These are phyloP conservation scores for Dendrobium catenatum DNA, from an alignment of 106 monocot genomes.

Conservation along the genomic window DNA sequence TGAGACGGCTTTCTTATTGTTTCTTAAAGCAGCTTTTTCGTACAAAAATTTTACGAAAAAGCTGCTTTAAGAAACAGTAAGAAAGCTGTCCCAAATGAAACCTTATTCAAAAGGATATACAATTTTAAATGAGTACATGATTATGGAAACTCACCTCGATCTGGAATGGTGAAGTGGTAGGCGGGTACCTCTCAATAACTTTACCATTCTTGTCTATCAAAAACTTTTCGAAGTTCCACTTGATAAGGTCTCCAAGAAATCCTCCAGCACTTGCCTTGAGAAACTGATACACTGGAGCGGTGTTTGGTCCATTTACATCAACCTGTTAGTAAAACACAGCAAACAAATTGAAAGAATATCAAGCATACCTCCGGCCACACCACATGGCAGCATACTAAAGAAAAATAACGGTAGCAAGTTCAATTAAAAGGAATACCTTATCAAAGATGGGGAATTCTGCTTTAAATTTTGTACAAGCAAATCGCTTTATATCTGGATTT, in stretches of 20 bases:
- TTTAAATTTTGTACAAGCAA: constrained; percentile 97
- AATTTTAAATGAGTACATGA: not conserved
- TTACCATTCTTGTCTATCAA: constrained; percentile 92
- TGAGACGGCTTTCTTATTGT: too few relatives aligned
- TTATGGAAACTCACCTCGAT: constrained; percentile 61
- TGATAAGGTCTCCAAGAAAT: constrained; percentile 86
- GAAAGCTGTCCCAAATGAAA: too few relatives aligned
- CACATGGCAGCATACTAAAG: not conserved
- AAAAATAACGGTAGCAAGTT: not conserved
- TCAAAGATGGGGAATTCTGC: constrained; percentile 98
- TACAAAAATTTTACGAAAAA: too few relatives aligned
- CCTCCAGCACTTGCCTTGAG: constrained; percentile 92
- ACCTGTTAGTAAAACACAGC: constrained; percentile 34
- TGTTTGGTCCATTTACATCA: constrained; percentile 94
- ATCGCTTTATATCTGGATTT: constrained; percentile 86
- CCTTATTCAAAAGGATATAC: not conserved
- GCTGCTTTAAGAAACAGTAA: too few relatives aligned
- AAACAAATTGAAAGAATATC: not conserved
- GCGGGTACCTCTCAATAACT: constrained; percentile 94
- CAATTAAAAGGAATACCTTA: constrained; percentile 41
- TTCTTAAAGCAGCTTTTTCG: too few relatives aligned
- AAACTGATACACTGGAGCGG: constrained; percentile 90
- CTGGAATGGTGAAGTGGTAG: constrained; percentile 95
- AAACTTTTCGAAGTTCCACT: constrained; percentile 99
- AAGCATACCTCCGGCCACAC: not conserved